These are phyloP conservation scores for Pyrenula aspistea DNA, from an alignment of 495 filamentous ascomycete species.

Conservation along the genomic window DNA sequence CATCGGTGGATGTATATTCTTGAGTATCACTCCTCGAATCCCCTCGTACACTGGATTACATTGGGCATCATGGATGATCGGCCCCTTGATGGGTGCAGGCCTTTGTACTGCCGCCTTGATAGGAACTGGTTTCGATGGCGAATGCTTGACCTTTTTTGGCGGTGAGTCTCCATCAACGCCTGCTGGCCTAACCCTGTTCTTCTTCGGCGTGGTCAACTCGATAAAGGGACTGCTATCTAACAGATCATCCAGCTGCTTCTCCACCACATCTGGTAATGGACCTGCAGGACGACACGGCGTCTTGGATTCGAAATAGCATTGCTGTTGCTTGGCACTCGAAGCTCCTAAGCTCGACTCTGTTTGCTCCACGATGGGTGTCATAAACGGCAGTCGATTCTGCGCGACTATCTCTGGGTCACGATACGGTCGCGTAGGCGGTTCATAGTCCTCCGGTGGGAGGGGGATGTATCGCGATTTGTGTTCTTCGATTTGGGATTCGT, in stretches of 20 bases:
- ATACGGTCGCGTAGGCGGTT: slow-evolving; percentile 60
- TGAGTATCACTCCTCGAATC: slow-evolving; percentile 62
- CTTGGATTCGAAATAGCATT: slow-evolving; percentile 45
- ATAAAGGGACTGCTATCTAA: slow-evolving; percentile 58
- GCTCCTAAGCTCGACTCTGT: slow-evolving; percentile 76
- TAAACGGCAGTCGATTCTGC: slow-evolving; percentile 86
- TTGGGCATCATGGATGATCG: slow-evolving; percentile 66
- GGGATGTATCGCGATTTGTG: slow-evolving; percentile 42
- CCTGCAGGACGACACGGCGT: slow-evolving; percentile 45
- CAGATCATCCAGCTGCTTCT: slow-evolving; percentile 36
- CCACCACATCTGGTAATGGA: slow-evolving; percentile 15
- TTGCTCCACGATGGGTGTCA: slow-evolving; percentile 95
- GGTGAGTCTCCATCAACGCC: not conserved
- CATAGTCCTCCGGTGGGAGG: slow-evolving; percentile 76
- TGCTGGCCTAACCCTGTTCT: not conserved
- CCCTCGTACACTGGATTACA: slow-evolving; percentile 79
- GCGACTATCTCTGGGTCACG: slow-evolving; percentile 62
- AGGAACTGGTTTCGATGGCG: slow-evolving; percentile 2
- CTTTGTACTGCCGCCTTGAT: slow-evolving; percentile 2
- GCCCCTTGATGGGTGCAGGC: slow-evolving; percentile 30
- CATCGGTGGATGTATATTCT: slow-evolving; percentile 57
- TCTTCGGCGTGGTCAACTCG: slow-evolving; percentile 29
- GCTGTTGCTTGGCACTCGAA: slow-evolving; percentile 41
- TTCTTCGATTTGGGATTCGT: slow-evolving; percentile 4
- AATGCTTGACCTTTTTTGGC: slow-evolving; percentile 5